These are phyloP conservation scores for Lachancea cidri DNA, from an alignment of 805 yeast genomes.

Conservation along the genomic window DNA sequence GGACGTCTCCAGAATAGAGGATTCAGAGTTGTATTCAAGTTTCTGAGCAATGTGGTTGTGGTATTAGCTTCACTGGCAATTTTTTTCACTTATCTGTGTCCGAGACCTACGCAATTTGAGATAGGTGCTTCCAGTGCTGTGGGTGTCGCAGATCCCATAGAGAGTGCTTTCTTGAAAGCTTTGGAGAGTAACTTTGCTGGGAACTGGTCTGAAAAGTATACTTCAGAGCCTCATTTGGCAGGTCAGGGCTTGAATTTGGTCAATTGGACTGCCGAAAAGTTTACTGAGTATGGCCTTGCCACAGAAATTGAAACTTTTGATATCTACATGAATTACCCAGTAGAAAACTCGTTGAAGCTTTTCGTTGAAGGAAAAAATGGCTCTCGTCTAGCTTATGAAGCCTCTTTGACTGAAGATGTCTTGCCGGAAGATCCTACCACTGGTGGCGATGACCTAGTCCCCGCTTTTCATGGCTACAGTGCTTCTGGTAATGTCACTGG, in stretches of 20 bases:
- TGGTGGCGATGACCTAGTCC: conserved; percentile 43
- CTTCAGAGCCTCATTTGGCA: conserved; percentile 53
- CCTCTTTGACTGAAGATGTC: conserved; percentile 49
- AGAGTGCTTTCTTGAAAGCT: conserved; percentile 20
- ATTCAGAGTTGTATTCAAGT: neutral
- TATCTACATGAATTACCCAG: conserved; percentile 60
- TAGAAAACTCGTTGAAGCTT: conserved; percentile 46
- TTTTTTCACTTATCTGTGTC: neutral
- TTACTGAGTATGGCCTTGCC: conserved; percentile 55
- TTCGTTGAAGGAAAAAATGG: conserved; percentile 18
- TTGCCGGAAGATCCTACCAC: conserved; percentile 47
- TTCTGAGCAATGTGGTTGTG: neutral
- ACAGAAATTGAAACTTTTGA: conserved; percentile 52
- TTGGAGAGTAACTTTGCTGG: conserved; percentile 38
- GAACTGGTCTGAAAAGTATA: conserved; percentile 50
- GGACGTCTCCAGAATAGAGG: neutral
- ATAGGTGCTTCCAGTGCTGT: neutral
- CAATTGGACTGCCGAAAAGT: conserved; percentile 55
- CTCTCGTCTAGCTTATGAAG: conserved; percentile 39
- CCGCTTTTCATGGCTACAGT: conserved; percentile 73
- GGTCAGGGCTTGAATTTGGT: conserved; percentile 46
- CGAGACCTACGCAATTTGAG: neutral
- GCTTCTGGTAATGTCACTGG: conserved; percentile 73
- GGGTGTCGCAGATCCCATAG: conserved; percentile 5
- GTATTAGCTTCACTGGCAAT: neutral